phyloP scores from a whole-genome alignment of 2,329 filamentous ascomycete species.

The Pestalotiopsis sp. region DNA sequence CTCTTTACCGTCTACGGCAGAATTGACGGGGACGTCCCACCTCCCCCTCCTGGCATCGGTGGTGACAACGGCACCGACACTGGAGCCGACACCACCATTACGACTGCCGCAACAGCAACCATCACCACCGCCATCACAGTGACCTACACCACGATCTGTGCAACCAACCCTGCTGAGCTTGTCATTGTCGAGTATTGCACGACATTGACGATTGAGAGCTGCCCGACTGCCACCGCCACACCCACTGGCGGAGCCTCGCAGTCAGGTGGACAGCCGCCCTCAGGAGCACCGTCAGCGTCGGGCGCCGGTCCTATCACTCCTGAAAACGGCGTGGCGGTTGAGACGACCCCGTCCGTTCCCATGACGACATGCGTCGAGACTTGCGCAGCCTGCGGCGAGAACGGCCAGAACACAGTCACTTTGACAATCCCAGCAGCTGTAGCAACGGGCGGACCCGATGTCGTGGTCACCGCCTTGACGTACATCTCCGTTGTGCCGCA shows the following conservation, averaged over 20 bases:
- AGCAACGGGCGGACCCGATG: conserved; percentile 11
- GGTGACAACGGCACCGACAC: conserved; percentile 26
- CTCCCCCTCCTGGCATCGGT: conserved; percentile 36
- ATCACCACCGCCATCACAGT: conserved; percentile 30
- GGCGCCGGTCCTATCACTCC: neutral
- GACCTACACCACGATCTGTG: conserved; percentile 36
- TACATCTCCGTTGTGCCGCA: conserved; percentile 29
- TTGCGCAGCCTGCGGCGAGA: conserved; percentile 34
- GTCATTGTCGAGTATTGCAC: conserved; percentile 35
- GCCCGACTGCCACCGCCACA: conserved; percentile 19
- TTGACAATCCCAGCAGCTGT: conserved; percentile 34
- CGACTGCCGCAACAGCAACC: neutral
- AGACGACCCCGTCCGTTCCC: conserved; percentile 18
- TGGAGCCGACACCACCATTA: neutral
- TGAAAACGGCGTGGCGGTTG: neutral
- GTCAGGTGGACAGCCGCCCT: neutral
- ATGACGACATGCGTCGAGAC: conserved; percentile 32
- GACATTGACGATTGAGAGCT: conserved; percentile 33
- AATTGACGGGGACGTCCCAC: conserved; percentile 30
- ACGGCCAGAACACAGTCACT: conserved; percentile 35
- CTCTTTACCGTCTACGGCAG: conserved; percentile 49
- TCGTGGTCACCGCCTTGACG: conserved; percentile 20
- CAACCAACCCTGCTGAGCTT: conserved; percentile 36
- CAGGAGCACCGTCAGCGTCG: neutral
- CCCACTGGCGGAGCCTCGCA: neutral